These are phyloP conservation scores for Dorcoceras hygrometricum DNA, from an alignment of 257 asterid genomes.

Conservation along the genomic window DNA sequence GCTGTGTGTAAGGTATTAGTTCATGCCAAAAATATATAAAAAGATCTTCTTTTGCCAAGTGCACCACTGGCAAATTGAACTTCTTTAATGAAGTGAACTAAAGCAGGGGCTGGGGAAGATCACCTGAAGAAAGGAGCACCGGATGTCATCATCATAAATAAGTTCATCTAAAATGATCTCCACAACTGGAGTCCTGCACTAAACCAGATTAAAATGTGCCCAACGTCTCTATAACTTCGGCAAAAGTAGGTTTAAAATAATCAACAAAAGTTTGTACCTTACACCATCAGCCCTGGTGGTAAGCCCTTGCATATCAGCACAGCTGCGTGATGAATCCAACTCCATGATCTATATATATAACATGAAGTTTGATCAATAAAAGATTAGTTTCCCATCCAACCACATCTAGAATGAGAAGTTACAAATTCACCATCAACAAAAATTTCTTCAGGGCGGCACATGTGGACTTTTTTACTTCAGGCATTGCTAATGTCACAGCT, in stretches of 20 bases:
- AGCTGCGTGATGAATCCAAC: conserved; percentile 60
- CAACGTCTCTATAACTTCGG: conserved; percentile 8
- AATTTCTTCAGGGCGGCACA: conserved; percentile 55
- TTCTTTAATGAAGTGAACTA: not conserved
- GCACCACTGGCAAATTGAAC: not conserved
- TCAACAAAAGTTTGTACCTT: conserved; percentile 41
- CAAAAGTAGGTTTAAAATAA: conserved; percentile 9
- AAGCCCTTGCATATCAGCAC: conserved; percentile 65
- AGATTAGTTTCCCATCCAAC: conserved; percentile 20
- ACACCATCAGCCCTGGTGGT: conserved; percentile 83
- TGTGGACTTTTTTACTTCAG: conserved; percentile 51
- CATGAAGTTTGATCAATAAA: conserved; percentile 22
- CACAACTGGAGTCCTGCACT: conserved; percentile 67
- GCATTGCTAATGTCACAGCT: conserved; percentile 55
- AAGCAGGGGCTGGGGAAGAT: conserved; percentile 23
- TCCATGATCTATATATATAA: conserved; percentile 66
- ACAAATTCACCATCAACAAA: conserved; percentile 54
- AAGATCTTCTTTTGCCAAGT: not conserved
- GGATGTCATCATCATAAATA: conserved; percentile 46
- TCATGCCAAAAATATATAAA: conserved; percentile 5
- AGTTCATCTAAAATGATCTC: conserved; percentile 86
- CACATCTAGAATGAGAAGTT: conserved; percentile 22
- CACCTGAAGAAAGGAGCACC: conserved; percentile 77
- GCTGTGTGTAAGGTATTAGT: conserved; percentile 5
- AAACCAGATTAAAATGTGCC: conserved; percentile 22